Evolutionary conservation across 768 basidiomycete species (phyloP).

Genomic region (Amanita jacksonii): DNA sequence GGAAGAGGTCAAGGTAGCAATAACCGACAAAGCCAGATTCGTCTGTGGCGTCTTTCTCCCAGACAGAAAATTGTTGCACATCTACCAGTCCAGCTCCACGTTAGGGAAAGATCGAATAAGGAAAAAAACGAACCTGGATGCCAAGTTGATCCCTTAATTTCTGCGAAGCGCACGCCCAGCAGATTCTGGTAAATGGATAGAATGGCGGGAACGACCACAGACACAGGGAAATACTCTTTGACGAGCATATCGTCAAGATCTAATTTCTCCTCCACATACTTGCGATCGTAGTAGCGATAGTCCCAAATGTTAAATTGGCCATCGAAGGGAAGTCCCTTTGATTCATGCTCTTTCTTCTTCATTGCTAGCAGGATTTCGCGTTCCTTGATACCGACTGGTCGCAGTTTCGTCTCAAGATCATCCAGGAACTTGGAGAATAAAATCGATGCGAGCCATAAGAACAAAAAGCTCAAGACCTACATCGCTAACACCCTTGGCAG

Average conservation of each 20-base stretch:
- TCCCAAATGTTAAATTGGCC: conserved; percentile 79
- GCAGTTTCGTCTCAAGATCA: conserved; percentile 65
- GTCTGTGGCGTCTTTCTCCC: conserved; percentile 70
- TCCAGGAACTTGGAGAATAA: conserved; percentile 50
- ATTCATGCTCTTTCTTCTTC: conserved; percentile 66
- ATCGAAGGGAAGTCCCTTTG: conserved; percentile 52
- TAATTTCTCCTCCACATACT: conserved; percentile 56
- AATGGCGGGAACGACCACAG: conserved; percentile 74
- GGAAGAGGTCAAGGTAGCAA: conserved; percentile 84
- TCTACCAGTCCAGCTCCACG: conserved; percentile 32
- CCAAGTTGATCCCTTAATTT: conserved; percentile 59
- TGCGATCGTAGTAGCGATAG: conserved; percentile 66
- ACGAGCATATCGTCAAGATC: conserved; percentile 68
- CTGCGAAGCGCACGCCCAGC: conserved; percentile 67
- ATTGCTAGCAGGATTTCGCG: conserved; percentile 54
- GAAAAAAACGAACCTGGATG: conserved; percentile 51
- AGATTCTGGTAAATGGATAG: conserved; percentile 78
- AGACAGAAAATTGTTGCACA: conserved; percentile 77
- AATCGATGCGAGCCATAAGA: conserved; percentile 2
- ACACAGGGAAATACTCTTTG: conserved; percentile 87
- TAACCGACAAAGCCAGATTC: conserved; percentile 71
- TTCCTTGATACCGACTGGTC: conserved; percentile 64
- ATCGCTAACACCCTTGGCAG: conserved; percentile 46
- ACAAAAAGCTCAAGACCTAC: too few species aligned
- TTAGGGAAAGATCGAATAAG: background rate